Conservation (phyloP, 345 rosid genomes). For the Citrus reticulata region DNA sequence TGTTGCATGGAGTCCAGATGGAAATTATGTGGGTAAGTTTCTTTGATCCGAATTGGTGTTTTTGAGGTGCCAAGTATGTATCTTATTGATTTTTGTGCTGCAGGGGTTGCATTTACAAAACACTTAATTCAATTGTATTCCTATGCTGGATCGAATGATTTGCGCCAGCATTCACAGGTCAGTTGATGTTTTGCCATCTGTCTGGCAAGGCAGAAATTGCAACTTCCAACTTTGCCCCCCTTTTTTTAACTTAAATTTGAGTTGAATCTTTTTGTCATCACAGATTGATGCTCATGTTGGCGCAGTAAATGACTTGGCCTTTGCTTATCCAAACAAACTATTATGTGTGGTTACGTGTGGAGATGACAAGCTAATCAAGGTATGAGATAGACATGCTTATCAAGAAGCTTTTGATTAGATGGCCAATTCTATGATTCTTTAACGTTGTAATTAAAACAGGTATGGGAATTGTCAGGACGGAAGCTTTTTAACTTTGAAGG, state of each 20-base stretch:
- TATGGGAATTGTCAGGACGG: slow-evolving; percentile 69
- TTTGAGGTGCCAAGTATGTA: slow-evolving; percentile 13
- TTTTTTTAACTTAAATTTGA: slow-evolving; percentile 5
- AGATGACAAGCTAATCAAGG: slow-evolving; percentile 90
- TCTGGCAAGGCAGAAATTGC: background rate
- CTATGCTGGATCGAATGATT: slow-evolving; percentile 47
- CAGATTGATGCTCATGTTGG: slow-evolving; percentile 91
- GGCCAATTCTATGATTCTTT: slow-evolving; percentile 11
- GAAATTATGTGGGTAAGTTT: slow-evolving; percentile 55
- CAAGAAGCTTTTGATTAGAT: slow-evolving; percentile 3
- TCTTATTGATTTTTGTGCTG: slow-evolving; percentile 28
- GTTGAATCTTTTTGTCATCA: slow-evolving; percentile 16
- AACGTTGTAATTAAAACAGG: slow-evolving; percentile 51
- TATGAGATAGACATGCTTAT: slow-evolving; percentile 16
- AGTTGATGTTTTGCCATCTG: slow-evolving; percentile 12
- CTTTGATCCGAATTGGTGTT: background rate
- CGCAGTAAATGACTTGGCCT: slow-evolving; percentile 84
- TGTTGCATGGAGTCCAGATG: slow-evolving; percentile 72
- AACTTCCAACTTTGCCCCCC: background rate
- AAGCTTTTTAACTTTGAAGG: slow-evolving; percentile 73
- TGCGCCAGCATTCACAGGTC: slow-evolving; percentile 63
- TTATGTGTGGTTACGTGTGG: slow-evolving; percentile 85
- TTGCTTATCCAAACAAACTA: slow-evolving; percentile 79
- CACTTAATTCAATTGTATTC: slow-evolving; percentile 68
- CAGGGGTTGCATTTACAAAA: slow-evolving; percentile 75